phyloP scores from a whole-genome alignment of 352 stramenopile species.

The Phytophthora rubi region DNA sequence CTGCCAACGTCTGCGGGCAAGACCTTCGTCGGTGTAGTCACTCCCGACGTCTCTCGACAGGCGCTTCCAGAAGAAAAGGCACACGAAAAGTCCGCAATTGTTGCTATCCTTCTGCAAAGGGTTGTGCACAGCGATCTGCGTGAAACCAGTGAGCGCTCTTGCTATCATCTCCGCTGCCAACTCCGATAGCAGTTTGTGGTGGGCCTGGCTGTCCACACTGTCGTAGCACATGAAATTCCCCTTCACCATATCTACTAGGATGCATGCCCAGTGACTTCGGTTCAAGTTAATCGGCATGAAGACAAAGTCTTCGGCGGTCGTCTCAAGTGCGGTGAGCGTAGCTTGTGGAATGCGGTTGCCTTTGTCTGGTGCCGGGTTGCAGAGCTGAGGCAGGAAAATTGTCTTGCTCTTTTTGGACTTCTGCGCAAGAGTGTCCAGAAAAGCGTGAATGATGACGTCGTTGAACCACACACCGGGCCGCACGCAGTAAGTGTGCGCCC shows the following conservation, averaged over 20 bases:
- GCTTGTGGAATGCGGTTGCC: neutral
- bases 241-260: constrained; percentile 3
- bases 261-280: constrained; percentile 1
- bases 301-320: neutral
- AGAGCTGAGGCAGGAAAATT: neutral
- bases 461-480: neutral
- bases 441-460: constrained; percentile 4
- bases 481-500: too few relatives aligned
- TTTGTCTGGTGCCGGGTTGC: neutral
- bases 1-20: constrained; percentile 4
- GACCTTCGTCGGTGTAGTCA: neutral
- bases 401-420: constrained; percentile 3
- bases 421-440: neutral
- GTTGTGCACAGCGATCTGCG: constrained; percentile 2
- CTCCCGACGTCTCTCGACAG: neutral
- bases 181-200: constrained; percentile 1
- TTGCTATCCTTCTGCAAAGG: constrained; percentile 9
- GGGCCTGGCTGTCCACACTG: neutral
- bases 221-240: neutral
- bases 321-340: neutral
- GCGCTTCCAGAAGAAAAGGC: neutral
- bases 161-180: neutral
- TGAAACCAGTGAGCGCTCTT: neutral
- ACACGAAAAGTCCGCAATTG: constrained; percentile 4
- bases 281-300: constrained; percentile 12